phyloP scores from a whole-genome alignment of 2,329 filamentous ascomycete species.

The Claviceps paspali region DNA sequence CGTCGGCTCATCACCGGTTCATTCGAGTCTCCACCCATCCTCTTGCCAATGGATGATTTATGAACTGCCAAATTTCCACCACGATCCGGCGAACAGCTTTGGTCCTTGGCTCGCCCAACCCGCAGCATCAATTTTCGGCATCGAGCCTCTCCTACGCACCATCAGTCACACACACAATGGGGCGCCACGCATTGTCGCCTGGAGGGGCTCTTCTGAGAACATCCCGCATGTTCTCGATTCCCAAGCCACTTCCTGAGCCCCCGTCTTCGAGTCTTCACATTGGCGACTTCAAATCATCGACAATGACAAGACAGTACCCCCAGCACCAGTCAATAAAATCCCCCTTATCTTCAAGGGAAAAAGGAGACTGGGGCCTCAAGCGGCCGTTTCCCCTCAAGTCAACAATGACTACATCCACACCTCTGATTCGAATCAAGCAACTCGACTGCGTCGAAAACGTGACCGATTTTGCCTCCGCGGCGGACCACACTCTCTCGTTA shows the following conservation, averaged over 20 bases:
- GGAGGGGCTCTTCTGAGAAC: slow-evolving; percentile 60
- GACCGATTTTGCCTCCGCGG: slow-evolving; percentile 73
- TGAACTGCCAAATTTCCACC: too few species aligned
- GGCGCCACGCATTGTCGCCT: slow-evolving; percentile 32
- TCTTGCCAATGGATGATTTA: too few species aligned
- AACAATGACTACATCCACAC: slow-evolving; percentile 56
- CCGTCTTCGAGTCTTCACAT: slow-evolving; percentile 27
- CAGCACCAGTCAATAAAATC: slow-evolving; percentile 72
- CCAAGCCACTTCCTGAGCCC: slow-evolving; percentile 55
- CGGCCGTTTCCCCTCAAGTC: slow-evolving; percentile 63
- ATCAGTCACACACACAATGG: slow-evolving; percentile 17
- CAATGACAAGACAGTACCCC: slow-evolving; percentile 58
- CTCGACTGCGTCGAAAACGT: slow-evolving; percentile 78
- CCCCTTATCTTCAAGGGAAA: slow-evolving; percentile 51
- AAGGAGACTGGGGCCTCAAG: slow-evolving; percentile 90
- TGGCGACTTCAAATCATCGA: slow-evolving; percentile 21
- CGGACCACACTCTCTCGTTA: slow-evolving; percentile 66
- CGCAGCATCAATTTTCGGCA: slow-evolving; percentile 9
- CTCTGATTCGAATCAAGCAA: slow-evolving; percentile 59
- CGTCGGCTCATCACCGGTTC: slow-evolving; percentile 11
- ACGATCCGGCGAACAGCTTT: too few species aligned
- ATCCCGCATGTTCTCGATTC: slow-evolving; percentile 82
- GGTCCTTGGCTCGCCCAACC: slow-evolving; percentile 4
- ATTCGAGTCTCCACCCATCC: slow-evolving; percentile 14
- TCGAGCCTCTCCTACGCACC: slow-evolving; percentile 16